phyloP scores from a whole-genome alignment of 2,329 filamentous ascomycete species.

The Hypoxylon sp. region DNA sequence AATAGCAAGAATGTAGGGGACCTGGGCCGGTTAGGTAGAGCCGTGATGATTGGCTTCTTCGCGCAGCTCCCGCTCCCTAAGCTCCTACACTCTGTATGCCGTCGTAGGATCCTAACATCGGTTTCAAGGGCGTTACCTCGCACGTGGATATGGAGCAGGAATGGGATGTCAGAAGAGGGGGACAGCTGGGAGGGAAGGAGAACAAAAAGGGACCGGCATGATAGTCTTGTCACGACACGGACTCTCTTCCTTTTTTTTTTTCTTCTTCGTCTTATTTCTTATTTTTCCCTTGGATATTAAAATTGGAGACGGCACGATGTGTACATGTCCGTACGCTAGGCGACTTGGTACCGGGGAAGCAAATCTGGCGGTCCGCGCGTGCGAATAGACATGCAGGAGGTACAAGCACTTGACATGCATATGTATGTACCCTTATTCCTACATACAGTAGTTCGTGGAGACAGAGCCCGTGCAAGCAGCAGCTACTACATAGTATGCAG shows the following conservation, averaged over 20 bases:
- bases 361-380: constrained; percentile 32
- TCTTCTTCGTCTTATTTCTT: too few species aligned
- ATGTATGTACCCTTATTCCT: constrained; percentile 12
- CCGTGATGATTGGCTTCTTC: constrained; percentile 14
- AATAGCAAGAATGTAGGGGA: too few species aligned
- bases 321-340: constrained; percentile 34
- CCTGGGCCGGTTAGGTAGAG: constrained; percentile 7
- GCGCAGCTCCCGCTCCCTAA: constrained; percentile 19
- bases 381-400: constrained; percentile 13
- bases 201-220: constrained; percentile 31
- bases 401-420: constrained; percentile 2
- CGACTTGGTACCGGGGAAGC: constrained; percentile 17
- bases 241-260: too few species aligned
- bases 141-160: constrained; percentile 8
- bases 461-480: too few species aligned
- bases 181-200: too few species aligned
- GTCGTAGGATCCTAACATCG: constrained; percentile 26
- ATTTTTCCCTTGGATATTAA: constrained; percentile 35
- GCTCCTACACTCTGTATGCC: constrained; percentile 13
- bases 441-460: too few species aligned
- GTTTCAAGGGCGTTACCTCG: constrained; percentile 20
- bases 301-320: constrained; percentile 32
- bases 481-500: too few species aligned
- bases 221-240: constrained; percentile 33
- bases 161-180: constrained; percentile 15